These are phyloP conservation scores for Lachnellula cervina DNA, from an alignment of 2,329 filamentous ascomycete genomes.

Conservation along the genomic window DNA sequence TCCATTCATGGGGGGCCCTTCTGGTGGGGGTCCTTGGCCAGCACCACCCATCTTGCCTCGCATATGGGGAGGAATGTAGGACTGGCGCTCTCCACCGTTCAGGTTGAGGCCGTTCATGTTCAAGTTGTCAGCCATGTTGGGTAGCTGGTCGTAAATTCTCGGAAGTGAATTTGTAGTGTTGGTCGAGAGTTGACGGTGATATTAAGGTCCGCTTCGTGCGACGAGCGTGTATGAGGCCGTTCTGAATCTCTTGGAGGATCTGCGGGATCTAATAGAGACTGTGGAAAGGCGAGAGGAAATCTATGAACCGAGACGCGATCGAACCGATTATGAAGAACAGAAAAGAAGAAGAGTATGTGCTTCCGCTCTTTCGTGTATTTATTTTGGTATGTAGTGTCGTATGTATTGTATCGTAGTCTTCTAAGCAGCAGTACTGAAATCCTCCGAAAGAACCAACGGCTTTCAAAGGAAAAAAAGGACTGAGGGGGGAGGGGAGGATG, in stretches of 20 bases:
- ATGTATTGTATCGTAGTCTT: too few species aligned
- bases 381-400: neutral
- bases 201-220: constrained; percentile 12
- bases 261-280: constrained; percentile 24
- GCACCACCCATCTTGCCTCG: constrained; percentile 50
- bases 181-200: constrained; percentile 1
- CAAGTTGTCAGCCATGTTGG: constrained; percentile 75
- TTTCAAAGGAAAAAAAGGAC: constrained; percentile 40
- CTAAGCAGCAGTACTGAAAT: constrained; percentile 20
- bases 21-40: constrained; percentile 15
- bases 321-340: constrained; percentile 23
- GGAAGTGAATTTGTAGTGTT: neutral
- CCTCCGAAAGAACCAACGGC: constrained; percentile 38
- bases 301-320: constrained; percentile 28
- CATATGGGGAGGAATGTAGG: constrained; percentile 85
- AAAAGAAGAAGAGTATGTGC: constrained; percentile 18
- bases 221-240: constrained; percentile 8
- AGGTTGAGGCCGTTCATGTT: constrained; percentile 75
- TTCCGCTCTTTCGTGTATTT: constrained; percentile 3
- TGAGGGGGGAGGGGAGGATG: constrained; percentile 15
- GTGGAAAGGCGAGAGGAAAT: constrained; percentile 21
- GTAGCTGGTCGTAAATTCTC: constrained; percentile 11
- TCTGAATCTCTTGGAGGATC: constrained; percentile 21
- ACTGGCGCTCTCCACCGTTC: constrained; percentile 51
- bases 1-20: constrained; percentile 35